Base-by-base conservation (phyloP, 108 stramenopile genomes). In the Epipyxis sp. region DNA sequence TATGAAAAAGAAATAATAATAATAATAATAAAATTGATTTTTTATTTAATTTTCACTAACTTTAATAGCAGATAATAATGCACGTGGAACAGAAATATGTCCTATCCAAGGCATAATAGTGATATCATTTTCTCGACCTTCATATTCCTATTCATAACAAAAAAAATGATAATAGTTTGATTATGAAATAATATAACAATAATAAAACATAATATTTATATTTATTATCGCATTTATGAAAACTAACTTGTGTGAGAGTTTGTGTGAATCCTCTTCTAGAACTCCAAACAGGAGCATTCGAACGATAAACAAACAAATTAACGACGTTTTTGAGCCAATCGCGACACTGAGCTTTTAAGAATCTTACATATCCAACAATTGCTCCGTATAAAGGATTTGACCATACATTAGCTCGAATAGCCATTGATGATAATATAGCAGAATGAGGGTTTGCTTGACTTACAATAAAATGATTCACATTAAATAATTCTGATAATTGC, bases 401-500 rank as follows among this genome's bases (percentile, higher is more conserved):
- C 93, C 93, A 94, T 45, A 91, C 89, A 3, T 80, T 86, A 25
- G 57, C 42, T 46, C 83, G 87, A n/a, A 86, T 77, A 35, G 86
- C 84, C 76, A 90, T 88, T n/a, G 91, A 89, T 29, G 91, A 88
- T 86, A 97, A 91, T 86, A 94, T 89, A 77, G 92, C 90, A 0
- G 92, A 92, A 77, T 95, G 94, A 44, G 94, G 93, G 84, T 95
- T 94, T 0, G 93, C 94, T 77, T 99, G 98, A 57, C 91, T 92
- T 40, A 97, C 90, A 69, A 99, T 92, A 79, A 97, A 97, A 82
- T 98, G 98, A 81, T 97, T 97, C 69, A 97, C 87, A 87, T 97
- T 97, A 87, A 99, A 99, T 86, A 99, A 93, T 89, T 97, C 95
- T 42, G 88, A 88, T n/a, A 99, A 92, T 80, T 94, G 94, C 79